Conservation (phyloP, 306 rosid genomes). For the Sechiopsis laciniata region DNA sequence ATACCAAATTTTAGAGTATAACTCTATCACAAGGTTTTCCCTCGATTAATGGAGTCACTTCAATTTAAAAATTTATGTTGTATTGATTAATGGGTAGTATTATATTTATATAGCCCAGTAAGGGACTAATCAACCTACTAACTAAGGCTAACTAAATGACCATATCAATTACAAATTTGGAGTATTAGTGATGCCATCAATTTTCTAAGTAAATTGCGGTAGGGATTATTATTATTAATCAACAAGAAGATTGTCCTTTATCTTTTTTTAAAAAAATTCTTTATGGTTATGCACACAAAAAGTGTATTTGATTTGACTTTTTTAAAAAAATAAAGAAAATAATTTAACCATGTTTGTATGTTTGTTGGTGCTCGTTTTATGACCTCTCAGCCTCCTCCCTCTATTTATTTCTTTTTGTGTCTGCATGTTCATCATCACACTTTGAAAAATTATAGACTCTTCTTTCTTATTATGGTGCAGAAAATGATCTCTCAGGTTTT, state of each 20-base stretch:
- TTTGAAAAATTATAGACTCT: neutral
- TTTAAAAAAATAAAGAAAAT: too few species aligned
- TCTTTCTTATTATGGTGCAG: neutral
- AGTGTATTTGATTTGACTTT: neutral
- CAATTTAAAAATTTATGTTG: too few species aligned
- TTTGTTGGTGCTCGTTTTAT: neutral
- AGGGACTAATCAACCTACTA: too few species aligned
- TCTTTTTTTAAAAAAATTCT: neutral
- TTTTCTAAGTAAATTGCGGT: neutral
- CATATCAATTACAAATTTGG: neutral
- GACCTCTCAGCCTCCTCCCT: neutral
- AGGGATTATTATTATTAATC: neutral
- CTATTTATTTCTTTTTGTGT: neutral
- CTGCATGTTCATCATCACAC: neutral
- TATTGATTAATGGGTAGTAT: too few species aligned
- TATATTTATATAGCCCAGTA: too few species aligned
- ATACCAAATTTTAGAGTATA: too few species aligned
- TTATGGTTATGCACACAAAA: neutral
- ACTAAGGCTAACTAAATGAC: too few species aligned
- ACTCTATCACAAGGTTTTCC: too few species aligned
- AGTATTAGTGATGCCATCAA: neutral
- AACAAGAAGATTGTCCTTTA: neutral
- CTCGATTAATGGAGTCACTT: too few species aligned
- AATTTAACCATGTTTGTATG: neutral
- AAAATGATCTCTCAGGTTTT: slow-evolving; percentile 13